phyloP scores from a whole-genome alignment of 805 yeast genomes.

The Schizosaccharomyces cryophilus region DNA sequence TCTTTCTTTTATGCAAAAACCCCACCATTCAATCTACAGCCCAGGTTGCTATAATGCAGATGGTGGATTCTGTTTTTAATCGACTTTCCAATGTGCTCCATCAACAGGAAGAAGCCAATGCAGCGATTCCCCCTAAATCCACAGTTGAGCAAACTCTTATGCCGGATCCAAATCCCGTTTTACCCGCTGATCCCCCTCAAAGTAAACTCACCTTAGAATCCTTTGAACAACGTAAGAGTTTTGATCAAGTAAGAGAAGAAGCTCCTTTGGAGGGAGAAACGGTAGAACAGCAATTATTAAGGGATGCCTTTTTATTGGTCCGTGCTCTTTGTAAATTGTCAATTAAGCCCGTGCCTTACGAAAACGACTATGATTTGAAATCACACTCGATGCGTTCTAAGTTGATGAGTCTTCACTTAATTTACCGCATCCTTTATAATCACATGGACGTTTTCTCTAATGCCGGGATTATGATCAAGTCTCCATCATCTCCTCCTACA shows the following conservation, averaged over 20 bases:
- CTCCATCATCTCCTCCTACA: conserved; percentile 20
- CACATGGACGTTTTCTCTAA: conserved; percentile 61
- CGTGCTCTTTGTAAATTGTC: conserved; percentile 89
- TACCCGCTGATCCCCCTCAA: conserved; percentile 5
- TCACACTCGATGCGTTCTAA: conserved; percentile 85
- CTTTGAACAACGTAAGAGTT: conserved; percentile 12
- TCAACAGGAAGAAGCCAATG: not conserved
- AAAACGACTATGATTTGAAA: conserved; percentile 32
- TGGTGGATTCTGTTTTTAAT: conserved; percentile 64
- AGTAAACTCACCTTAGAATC: conserved; percentile 10
- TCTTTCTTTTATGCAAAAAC: conserved; percentile 61
- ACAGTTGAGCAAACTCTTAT: conserved; percentile 1
- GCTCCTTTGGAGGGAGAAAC: conserved; percentile 15
- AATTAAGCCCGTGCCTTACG: conserved; percentile 31
- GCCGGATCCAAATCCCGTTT: conserved; percentile 2
- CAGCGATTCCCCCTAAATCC: not conserved
- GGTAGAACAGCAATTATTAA: conserved; percentile 38
- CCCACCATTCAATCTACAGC: conserved; percentile 79
- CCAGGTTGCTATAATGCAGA: conserved; percentile 82
- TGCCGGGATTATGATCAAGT: conserved; percentile 13
- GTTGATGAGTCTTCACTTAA: conserved; percentile 61
- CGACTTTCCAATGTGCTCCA: conserved; percentile 20
- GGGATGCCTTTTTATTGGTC: conserved; percentile 79
- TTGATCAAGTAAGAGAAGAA: conserved; percentile 3
- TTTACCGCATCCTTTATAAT: conserved; percentile 63